These are phyloP conservation scores for Cupressus sempervirens DNA, from an alignment of 75 land plant species.

Conservation along the genomic window DNA sequence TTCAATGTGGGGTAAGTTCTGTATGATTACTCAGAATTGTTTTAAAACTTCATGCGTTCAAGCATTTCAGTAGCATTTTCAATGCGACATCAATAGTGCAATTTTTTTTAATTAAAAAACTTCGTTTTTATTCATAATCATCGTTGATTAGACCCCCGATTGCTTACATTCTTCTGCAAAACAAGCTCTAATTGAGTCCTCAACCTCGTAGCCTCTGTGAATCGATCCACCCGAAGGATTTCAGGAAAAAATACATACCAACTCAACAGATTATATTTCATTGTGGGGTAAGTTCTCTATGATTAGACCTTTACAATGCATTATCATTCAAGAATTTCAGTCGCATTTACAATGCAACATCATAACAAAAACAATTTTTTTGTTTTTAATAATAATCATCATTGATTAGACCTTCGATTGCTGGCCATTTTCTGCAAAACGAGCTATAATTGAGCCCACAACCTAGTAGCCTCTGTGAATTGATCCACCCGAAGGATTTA, in stretches of 20 bases:
- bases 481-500: neutral
- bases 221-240: neutral
- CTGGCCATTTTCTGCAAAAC: neutral
- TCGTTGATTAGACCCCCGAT: neutral
- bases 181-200: neutral
- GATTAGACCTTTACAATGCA: too few species aligned
- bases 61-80: neutral
- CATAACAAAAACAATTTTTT: too few species aligned
- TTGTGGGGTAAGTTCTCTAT: too few species aligned
- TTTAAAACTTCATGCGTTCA: neutral
- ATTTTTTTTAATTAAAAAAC: too few species aligned
- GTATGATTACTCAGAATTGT: neutral
- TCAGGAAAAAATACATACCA: too few species aligned
- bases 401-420: neutral
- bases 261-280: neutral
- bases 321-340: neutral
- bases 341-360: neutral
- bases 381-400: too few species aligned
- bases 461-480: neutral
- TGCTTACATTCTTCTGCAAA: neutral
- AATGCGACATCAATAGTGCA: neutral
- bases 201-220: neutral
- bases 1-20: neutral
- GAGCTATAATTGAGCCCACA: neutral
- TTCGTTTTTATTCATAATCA: too few species aligned